Percentiles rank a stretch among this genome's conserved stretches.
Evolutionary conservation across 768 basidiomycete species (phyloP).

Genomic region (Mycena pura): DNA sequence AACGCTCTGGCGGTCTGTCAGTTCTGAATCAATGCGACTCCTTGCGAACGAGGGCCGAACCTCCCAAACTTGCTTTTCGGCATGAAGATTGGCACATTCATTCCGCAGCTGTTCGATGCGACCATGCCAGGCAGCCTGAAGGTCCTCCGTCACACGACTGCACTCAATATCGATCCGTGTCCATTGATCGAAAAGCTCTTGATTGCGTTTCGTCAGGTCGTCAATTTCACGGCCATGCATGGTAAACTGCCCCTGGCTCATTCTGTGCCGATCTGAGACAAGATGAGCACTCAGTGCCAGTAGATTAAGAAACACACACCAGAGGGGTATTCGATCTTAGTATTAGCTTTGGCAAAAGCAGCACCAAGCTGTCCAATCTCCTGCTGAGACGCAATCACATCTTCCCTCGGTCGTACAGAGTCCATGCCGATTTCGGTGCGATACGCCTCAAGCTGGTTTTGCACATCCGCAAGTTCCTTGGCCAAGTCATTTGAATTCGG

Average conservation of each 20-base stretch:
- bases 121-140: slow-evolving; percentile 61
- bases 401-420: slow-evolving; percentile 72
- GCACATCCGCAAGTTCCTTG: slow-evolving; percentile 73
- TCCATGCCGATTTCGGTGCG: slow-evolving; percentile 84
- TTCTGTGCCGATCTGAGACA: slow-evolving; percentile 67
- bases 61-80: slow-evolving; percentile 95
- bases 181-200: slow-evolving; percentile 75
- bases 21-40: slow-evolving; percentile 9
- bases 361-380: slow-evolving; percentile 71
- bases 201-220: slow-evolving; percentile 70
- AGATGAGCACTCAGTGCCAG: slow-evolving; percentile 2
- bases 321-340: slow-evolving; percentile 77
- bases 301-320: slow-evolving; percentile 44
- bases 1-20: slow-evolving; percentile 61
- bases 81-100: slow-evolving; percentile 86
- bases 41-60: slow-evolving; percentile 48
- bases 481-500: slow-evolving; percentile 47
- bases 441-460: slow-evolving; percentile 83
- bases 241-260: slow-evolving; percentile 71
- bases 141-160: slow-evolving; percentile 70
- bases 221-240: slow-evolving; percentile 71
- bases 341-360: slow-evolving; percentile 81
- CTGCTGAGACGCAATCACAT: slow-evolving; percentile 66
- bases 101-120: slow-evolving; percentile 80
- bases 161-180: slow-evolving; percentile 79